A percentile compares a stretch with the other conserved stretches of the same genome.
These are phyloP conservation scores for Euphorbia pulcherrima DNA, from an alignment of 345 rosid species.

Conservation along the genomic window DNA sequence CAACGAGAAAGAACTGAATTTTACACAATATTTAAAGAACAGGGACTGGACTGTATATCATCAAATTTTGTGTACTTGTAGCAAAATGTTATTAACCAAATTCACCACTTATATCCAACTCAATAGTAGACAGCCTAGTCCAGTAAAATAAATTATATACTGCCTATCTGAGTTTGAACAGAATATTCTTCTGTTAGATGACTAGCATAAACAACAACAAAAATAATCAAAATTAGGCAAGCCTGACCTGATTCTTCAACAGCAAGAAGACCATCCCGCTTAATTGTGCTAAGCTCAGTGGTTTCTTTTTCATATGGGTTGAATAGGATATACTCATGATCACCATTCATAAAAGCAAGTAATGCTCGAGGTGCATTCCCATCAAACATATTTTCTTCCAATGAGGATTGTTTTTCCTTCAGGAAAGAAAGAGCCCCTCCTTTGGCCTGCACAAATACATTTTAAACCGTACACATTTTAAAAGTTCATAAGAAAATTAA, in stretches of 20 bases:
- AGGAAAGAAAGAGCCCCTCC: conserved; percentile 68
- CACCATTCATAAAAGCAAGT: conserved; percentile 66
- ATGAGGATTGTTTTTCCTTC: conserved; percentile 30
- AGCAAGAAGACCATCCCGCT: conserved; percentile 26
- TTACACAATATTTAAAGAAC: neutral
- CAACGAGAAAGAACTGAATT: neutral
- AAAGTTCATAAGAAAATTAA: conserved; percentile 10
- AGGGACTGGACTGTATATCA: neutral
- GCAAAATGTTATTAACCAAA: neutral
- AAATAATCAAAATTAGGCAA: neutral
- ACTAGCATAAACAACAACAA: neutral
- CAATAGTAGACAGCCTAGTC: neutral
- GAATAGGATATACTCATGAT: conserved; percentile 79
- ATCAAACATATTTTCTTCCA: conserved; percentile 29
- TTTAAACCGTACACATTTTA: no score
- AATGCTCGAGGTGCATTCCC: conserved; percentile 39
- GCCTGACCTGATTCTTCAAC: conserved; percentile 38
- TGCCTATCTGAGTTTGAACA: neutral
- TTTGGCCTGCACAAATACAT: conserved; percentile 52
- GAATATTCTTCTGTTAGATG: neutral
- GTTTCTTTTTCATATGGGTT: conserved; percentile 58
- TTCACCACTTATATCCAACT: neutral
- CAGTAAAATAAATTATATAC: no score
- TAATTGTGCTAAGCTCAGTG: conserved; percentile 40
- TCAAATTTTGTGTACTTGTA: neutral